Conservation (phyloP, 1,284 basidiomycete genomes). For the Fistulinella cinereoalba region DNA sequence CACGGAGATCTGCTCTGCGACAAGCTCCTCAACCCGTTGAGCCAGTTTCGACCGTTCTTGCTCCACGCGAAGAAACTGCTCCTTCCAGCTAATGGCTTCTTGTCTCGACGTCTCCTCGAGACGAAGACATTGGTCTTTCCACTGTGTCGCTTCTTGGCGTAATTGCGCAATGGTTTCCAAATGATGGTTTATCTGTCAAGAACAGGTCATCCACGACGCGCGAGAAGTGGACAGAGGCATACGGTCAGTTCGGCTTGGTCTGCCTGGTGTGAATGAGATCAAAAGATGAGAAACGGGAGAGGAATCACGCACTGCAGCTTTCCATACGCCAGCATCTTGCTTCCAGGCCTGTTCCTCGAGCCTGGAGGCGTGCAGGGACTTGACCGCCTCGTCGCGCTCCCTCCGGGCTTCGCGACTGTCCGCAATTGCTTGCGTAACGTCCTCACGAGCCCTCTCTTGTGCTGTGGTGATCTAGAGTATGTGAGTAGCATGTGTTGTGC, state of each 20-base stretch:
- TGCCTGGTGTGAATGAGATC: slow-evolving; percentile 37
- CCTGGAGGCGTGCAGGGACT: slow-evolving; percentile 42
- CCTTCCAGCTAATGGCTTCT: slow-evolving; percentile 61
- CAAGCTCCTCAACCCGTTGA: slow-evolving; percentile 54
- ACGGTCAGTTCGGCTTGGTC: slow-evolving; percentile 59
- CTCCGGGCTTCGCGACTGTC: slow-evolving; percentile 47
- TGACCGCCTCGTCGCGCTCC: slow-evolving; percentile 56
- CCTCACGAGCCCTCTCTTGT: slow-evolving; percentile 44
- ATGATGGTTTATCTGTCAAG: slow-evolving; percentile 51
- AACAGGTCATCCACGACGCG: slow-evolving; percentile 1
- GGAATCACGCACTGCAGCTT: slow-evolving; percentile 49
- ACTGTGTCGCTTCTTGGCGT: slow-evolving; percentile 59
- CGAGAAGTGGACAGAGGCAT: slow-evolving; percentile 15
- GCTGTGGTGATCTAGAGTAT: slow-evolving; percentile 41
- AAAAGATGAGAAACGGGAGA: not conserved
- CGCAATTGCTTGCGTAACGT: slow-evolving; percentile 44
- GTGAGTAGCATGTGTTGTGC: slow-evolving; percentile 1
- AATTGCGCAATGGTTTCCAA: slow-evolving; percentile 58
- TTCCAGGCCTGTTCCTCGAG: slow-evolving; percentile 50
- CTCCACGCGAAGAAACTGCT: slow-evolving; percentile 66
- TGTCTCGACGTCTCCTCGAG: slow-evolving; percentile 46
- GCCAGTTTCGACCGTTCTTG: slow-evolving; percentile 56
- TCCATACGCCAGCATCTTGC: slow-evolving; percentile 46
- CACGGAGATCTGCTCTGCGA: slow-evolving; percentile 44
- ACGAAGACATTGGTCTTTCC: slow-evolving; percentile 65